These are phyloP conservation scores for Cynara cardunculus DNA, from an alignment of 129 eudicot genomes.

Conservation along the genomic window DNA sequence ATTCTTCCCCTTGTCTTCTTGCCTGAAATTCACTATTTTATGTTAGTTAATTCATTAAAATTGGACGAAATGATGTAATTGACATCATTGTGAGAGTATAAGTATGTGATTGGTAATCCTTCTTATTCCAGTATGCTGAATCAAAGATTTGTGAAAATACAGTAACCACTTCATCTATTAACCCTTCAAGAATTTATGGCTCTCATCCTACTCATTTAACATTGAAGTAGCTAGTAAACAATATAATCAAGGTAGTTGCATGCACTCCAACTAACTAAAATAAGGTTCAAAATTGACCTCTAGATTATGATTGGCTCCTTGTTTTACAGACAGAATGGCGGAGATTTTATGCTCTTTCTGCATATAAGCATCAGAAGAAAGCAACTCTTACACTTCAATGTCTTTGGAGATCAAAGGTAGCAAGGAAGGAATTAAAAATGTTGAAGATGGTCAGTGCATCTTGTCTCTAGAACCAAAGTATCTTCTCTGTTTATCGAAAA, in stretches of 20 bases:
- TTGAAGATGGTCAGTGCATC: slow-evolving; percentile 65
- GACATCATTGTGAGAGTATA: not conserved
- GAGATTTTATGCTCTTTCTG: slow-evolving; percentile 56
- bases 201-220: not conserved
- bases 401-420: slow-evolving; percentile 89
- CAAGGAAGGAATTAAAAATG: slow-evolving; percentile 81
- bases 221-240: not conserved
- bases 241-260: not conserved
- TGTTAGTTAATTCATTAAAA: not conserved
- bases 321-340: slow-evolving; percentile 80
- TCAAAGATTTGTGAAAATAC: not conserved
- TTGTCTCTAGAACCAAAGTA: not conserved
- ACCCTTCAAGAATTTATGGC: not conserved
- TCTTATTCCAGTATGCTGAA: not conserved
- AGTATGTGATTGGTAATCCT: not conserved
- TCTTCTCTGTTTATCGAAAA: not conserved
- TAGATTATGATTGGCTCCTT: slow-evolving; percentile 8
- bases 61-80: not conserved
- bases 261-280: not conserved
- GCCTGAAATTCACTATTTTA: not conserved
- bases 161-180: not conserved
- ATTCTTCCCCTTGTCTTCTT: not conserved
- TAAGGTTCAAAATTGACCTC: not conserved
- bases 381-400: slow-evolving; percentile 82
- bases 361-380: slow-evolving; percentile 58